phyloP scores from a whole-genome alignment of 2,329 filamentous ascomycete species.

The Colletotrichum horii region DNA sequence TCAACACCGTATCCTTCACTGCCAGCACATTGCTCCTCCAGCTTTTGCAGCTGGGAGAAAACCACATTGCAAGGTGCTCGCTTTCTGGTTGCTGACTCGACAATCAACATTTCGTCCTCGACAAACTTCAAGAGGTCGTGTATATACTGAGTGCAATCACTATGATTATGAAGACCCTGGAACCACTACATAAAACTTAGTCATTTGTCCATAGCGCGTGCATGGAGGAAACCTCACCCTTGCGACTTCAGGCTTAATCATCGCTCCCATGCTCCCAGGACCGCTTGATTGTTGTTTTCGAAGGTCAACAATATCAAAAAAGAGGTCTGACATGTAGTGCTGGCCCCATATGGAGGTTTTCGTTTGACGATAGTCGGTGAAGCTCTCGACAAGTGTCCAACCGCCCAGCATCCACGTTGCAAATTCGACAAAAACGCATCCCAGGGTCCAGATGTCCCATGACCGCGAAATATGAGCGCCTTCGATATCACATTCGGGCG shows the following conservation, averaged over 20 bases:
- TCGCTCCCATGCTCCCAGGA: neutral
- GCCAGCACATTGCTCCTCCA: neutral
- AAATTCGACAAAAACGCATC: constrained; percentile 32
- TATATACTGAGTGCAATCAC: neutral
- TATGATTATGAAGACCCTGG: neutral
- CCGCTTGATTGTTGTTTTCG: neutral
- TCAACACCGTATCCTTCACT: neutral
- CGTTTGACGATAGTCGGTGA: neutral
- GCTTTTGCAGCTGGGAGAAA: neutral
- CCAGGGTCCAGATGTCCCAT: constrained; percentile 33
- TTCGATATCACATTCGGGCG: constrained; percentile 6
- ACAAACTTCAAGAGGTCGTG: neutral
- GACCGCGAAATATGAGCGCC: constrained; percentile 4
- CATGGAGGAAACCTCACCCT: too few relatives aligned
- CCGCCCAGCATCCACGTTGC: constrained; percentile 29
- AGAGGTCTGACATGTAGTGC: neutral
- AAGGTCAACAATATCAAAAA: neutral
- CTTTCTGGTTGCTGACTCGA: neutral
- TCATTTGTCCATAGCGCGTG: too few relatives aligned
- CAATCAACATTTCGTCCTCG: neutral
- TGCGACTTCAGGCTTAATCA: neutral
- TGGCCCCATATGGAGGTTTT: neutral
- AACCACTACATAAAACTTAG: neutral
- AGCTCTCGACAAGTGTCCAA: neutral
- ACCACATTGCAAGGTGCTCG: neutral